Base-by-base conservation (phyloP, 805 yeast genomes). In the Yarrowia porcina region DNA sequence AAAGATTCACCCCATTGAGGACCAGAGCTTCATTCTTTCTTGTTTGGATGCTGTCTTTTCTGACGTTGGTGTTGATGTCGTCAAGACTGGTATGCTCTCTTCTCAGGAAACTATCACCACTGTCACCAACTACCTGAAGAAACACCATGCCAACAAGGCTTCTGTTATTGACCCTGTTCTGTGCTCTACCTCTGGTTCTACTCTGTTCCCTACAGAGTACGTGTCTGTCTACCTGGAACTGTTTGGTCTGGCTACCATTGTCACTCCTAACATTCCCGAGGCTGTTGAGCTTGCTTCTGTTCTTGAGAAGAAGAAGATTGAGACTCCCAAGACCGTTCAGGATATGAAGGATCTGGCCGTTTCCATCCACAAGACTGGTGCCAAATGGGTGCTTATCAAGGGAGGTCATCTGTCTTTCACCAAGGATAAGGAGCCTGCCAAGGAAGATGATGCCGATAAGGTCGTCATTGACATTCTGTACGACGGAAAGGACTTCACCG, bases 121-220 rank as follows among this genome's bases (percentile, higher is more conserved):
- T 0, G 73, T 88, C 42, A 66, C 71, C 4, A 74, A 73, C 7
- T 73, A 74, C 54, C 64, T 83, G 27, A 69, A 68, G 1, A 67
- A 72, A 32, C 67, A 73, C 41, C 72, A 74, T 23, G 66, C 33
- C 1, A 69, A 72, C 1, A 73, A 78, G 36, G 69, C 74, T 4
- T 67, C 90, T 20, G 84, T 89, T 1, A 78, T 90, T 44, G 97
- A 90, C 71, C 96, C 97, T 0, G 96, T 90, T 5, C 81, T 90
- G 82, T 85, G 87, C 10, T 84, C 94, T 3, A 89, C 96, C 0
- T 84, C 94, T 0, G 97, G 97, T 1, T 80, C 83, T 18, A 70
- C 75, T 3, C 75, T 91, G 44, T 79, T 85, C 30, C 61, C 61
- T 10, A 23, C 36, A 5, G 49, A 56, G 49, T 56, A 39, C 30